A percentile compares a stretch with the other conserved stretches of the same genome.
phyloP scores from a whole-genome alignment of 208 protist species.

The Porcisia hertigi region DNA sequence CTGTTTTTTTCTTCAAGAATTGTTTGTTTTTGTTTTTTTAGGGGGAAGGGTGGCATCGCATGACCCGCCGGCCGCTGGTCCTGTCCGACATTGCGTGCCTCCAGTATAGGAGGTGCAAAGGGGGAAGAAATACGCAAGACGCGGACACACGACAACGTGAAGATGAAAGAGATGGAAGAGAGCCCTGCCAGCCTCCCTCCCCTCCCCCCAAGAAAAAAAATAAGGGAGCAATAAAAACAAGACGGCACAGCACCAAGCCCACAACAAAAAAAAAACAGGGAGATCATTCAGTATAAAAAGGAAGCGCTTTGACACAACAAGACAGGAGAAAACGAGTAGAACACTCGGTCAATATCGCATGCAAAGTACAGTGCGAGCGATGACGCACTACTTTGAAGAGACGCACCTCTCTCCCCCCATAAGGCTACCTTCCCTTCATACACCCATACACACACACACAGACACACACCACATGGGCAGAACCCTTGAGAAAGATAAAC shows the following conservation, averaged over 20 bases:
- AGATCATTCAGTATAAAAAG: neutral
- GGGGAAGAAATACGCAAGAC: too few relatives aligned
- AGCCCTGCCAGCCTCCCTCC: neutral
- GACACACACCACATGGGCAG: neutral
- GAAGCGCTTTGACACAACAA: neutral
- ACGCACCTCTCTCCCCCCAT: neutral
- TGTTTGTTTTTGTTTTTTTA: too few relatives aligned
- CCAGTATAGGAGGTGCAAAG: too few relatives aligned
- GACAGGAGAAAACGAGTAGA: neutral
- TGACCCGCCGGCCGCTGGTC: too few relatives aligned
- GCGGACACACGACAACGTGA: too few relatives aligned
- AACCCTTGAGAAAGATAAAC: too few relatives aligned
- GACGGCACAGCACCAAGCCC: neutral
- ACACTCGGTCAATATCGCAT: neutral
- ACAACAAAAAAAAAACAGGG: neutral
- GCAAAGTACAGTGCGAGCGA: neutral
- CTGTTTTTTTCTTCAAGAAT: too few relatives aligned
- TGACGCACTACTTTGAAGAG: neutral
- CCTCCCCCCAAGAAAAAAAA: neutral
- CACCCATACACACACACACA: neutral
- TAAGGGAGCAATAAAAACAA: neutral
- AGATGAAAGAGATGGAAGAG: too few relatives aligned
- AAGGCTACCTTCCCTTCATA: neutral
- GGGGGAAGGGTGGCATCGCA: too few relatives aligned
- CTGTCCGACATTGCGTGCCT: too few relatives aligned